Evolutionary conservation across 179 eudicot species (phyloP), one percentile per base, ranked within the genome.

Genomic region (Silene vulgaris): DNA sequence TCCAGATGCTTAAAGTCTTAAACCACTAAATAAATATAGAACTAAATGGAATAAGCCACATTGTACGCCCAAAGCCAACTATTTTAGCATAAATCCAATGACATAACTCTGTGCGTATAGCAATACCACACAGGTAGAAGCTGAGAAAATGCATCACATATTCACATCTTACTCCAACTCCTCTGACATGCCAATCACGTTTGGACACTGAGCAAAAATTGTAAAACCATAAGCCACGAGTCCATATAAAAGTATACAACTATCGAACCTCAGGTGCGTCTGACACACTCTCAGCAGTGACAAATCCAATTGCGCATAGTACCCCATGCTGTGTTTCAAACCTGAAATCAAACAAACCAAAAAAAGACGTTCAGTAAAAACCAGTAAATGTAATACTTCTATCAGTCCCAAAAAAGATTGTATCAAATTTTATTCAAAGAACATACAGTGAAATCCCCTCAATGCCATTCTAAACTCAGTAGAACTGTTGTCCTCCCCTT

Each of bases 301-400:
- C 84, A 84, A 88, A 94, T 80, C 98, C 98, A 72, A 94, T 77
- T 16, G 95, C 91, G 85, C 95, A 89, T 73, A 94, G 73, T 71
- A 86, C 77, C 43, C 98, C 98, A 74, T 92, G 98, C 80, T 84
- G 94, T 79, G 82, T 76, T 85, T 94, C 98, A 81, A 92, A 94
- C 87, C 98, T 94, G 85, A 35, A 73, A 65, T 32, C 70, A 80
- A 17, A 62, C 17, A 37, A 72, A 65, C 62, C 68, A 40, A 71
- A n/a, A 75, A 67, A 69, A 74, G 80, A 56, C 29, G 45, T 56
- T 57, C 64, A 56, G 75, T 32, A 56, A 4, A 30, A 56, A n/a
- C 26, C 35, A 32, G 17, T 56, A 69, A 3, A 48, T 37, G 9
- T 17, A 37, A 68, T 37, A 43, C 72, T 37, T 45, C 21, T n/a